Base-by-base conservation (phyloP, 179 eudicot genomes). In the Monotropa hypopitys region DNA sequence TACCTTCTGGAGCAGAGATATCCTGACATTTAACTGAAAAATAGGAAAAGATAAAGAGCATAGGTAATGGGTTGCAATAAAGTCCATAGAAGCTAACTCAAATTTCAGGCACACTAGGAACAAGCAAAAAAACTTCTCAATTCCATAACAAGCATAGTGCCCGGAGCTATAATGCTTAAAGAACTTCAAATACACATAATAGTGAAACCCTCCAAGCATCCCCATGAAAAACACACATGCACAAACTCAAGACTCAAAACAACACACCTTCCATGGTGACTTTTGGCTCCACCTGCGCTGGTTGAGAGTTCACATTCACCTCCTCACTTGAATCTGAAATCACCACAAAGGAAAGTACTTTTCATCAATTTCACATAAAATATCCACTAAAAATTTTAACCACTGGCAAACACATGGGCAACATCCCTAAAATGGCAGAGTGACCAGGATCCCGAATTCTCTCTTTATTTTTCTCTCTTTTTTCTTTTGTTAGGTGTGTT, bases 1-100 rank as follows among this genome's bases (percentile, higher is more conserved):
- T 72, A 57, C 80, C 86, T 73, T 87, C 93, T 23, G 79, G 79
- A 23, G 80, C 86, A 79, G 88, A 71, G 61, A 42, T 77, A 78
- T 83, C 87, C 66, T 79, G 74, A 73, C 81, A 83, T 80, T 77
- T 84, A 46, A 76, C 91, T 88, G 81, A 46, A 81, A 86, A 65
- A 9, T 51, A 76, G 10, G 18, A 42, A 40, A 66, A 18, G 6
- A 38, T 23, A 16, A 38, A 26, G 67, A 42, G 33, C 46, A 38
- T 10, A 43, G 26, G 51, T 49, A 59, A 28, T 12, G n/a, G 8
- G 13, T 21, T n/a, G 7, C 2, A 72, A 35, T 72, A 23, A 32
- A 33, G 4, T 40, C 30, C 33, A 50, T 15, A 42, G 42, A 32
- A 76, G 43, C 56, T 23, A 20, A 33, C 59, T 28, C 33, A 28